Conservation (phyloP, 805 yeast genomes). For the Yamadazyma sp. region DNA sequence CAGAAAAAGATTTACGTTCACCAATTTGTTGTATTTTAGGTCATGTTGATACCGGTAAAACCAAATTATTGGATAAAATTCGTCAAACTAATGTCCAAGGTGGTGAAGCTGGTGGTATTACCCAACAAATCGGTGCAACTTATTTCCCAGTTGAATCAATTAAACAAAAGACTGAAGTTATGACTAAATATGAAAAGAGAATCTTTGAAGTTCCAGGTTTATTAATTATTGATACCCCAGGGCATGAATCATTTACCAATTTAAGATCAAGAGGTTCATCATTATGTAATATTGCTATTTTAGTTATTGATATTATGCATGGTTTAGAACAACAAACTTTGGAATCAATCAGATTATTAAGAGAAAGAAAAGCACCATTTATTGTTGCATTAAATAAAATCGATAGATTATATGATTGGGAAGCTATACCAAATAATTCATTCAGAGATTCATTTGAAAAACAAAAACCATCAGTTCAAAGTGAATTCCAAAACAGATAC, state of each 20-base stretch:
- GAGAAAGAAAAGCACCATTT: slow-evolving; percentile 98
- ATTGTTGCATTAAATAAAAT: slow-evolving; percentile 96
- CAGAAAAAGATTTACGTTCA: slow-evolving; percentile 73
- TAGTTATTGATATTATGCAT: slow-evolving; percentile 98
- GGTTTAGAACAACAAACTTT: slow-evolving; percentile 98
- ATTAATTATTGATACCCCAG: slow-evolving; percentile 96
- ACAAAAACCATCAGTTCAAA: slow-evolving; percentile 81
- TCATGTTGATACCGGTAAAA: slow-evolving; percentile 99
- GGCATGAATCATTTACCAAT: slow-evolving; percentile 98
- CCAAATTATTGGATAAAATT: slow-evolving; percentile 91
- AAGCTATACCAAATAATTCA: slow-evolving; percentile 83
- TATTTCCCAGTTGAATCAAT: slow-evolving; percentile 97
- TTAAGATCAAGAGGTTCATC: slow-evolving; percentile 99
- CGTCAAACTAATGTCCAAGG: slow-evolving; percentile 99
- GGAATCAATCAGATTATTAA: slow-evolving; percentile 85
- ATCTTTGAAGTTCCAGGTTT: slow-evolving; percentile 95
- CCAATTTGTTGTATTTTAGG: slow-evolving; percentile 99
- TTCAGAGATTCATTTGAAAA: slow-evolving; percentile 89
- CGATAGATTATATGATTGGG: slow-evolving; percentile 97
- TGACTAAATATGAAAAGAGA: slow-evolving; percentile 82
- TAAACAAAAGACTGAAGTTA: slow-evolving; percentile 84
- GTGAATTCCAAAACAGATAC: slow-evolving; percentile 87
- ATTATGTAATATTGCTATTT: slow-evolving; percentile 96
- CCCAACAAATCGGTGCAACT: slow-evolving; percentile 99
- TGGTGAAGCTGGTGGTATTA: slow-evolving; percentile 99